Evolutionary conservation across 2,329 filamentous ascomycete genomes (phyloP), one percentile per base, ranked within the genome.

Genomic region (Aspergillus sp.): DNA sequence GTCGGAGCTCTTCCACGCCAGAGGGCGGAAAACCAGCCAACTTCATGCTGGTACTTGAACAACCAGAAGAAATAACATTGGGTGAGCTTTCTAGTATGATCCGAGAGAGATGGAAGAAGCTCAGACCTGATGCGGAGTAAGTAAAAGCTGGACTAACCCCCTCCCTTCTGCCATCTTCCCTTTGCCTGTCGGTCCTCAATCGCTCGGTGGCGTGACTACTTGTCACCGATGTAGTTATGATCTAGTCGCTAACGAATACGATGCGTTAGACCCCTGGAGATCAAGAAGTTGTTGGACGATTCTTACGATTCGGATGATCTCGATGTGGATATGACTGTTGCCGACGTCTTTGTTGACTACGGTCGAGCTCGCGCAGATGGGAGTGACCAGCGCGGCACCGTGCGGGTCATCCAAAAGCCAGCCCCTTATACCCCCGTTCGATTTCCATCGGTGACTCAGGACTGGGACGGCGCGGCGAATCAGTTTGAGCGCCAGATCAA

Each of bases 281-380:
- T 78, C 22, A 73, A 75, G 46, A 74, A 73, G 52, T 67, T 78
- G 2, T 55, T 77, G n/a, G 72, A 78, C 51, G 70, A 76, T 56
- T 64, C 69, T 1, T 65, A 75, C 42, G 70, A 71, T 10, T 55
- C 64, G 5, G 67, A 72, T 42, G 69, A 74, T 29, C 69, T 78
- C 22, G 69, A 70, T 56, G 51, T 66, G 20, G 69, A 71, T 11
- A 60, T 75, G 63, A 73, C 73, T 0, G 75, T 76, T 20, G 73
- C 73, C 2, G 73, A 77, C 56, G 73, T 77, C 7, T 78, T 75
- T 55, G 71, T 78, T 14, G 69, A 78, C 55, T 69, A 62, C 45
- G 75, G 75, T 2, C 73, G 73, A 49, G 74, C 71, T 5, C 65
- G 58, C 10, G 32, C 65, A 3, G 75, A 77, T 47, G 71, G 72